These are phyloP conservation scores for Gyromitra esculenta DNA, from an alignment of 2,329 filamentous ascomycete species.

Conservation along the genomic window DNA sequence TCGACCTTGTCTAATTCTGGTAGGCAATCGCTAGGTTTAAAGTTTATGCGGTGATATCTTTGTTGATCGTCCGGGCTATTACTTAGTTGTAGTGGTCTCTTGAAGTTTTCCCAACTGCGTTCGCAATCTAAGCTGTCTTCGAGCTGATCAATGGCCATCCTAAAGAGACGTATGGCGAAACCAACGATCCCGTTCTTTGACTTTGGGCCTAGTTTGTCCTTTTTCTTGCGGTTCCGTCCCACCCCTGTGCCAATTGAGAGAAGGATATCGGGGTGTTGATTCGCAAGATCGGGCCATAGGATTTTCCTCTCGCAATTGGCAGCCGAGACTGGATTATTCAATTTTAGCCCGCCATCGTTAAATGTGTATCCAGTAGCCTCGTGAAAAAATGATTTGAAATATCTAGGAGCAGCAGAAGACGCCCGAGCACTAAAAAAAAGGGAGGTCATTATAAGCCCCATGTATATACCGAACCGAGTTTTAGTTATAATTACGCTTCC, in stretches of 20 bases:
- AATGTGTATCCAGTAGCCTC: conserved; percentile 63
- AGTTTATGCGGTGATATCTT: conserved; percentile 45
- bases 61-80: conserved; percentile 10
- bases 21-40: not conserved
- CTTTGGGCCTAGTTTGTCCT: not conserved
- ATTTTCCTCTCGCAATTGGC: conserved; percentile 64
- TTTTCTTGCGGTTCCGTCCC: conserved; percentile 8
- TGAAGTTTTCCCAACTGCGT: conserved; percentile 56
- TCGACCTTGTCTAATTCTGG: conserved; percentile 44
- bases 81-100: conserved; percentile 27
- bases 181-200: conserved; percentile 27
- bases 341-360: conserved; percentile 64
- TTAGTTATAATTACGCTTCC: conserved; percentile 62
- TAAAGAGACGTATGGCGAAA: conserved; percentile 28
- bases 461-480: not conserved
- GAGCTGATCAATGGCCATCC: conserved; percentile 48
- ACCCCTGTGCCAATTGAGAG: conserved; percentile 58
- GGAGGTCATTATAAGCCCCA: not conserved
- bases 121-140: conserved; percentile 52
- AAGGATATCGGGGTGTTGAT: conserved; percentile 57
- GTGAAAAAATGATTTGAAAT: conserved; percentile 66
- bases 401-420: conserved; percentile 65
- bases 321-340: conserved; percentile 66
- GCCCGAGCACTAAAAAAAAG: conserved; percentile 61
- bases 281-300: conserved; percentile 57